Base-by-base conservation (phyloP, 2,329 filamentous ascomycete genomes). In the Sarocladium oryzae region DNA sequence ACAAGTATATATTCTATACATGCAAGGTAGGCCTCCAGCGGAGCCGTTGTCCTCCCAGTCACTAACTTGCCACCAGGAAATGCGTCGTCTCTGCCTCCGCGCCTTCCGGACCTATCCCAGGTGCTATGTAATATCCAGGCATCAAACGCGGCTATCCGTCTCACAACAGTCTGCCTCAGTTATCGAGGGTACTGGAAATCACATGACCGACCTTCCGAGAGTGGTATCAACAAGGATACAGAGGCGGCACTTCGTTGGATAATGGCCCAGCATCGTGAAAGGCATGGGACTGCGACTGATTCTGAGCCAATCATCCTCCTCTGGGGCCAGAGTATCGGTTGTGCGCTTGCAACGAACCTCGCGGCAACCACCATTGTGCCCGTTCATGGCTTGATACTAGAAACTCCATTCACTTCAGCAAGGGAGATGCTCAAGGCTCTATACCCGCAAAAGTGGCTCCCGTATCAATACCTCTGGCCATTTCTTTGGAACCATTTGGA, bases 121-220 rank as follows among this genome's bases (percentile, higher is more conserved):
- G 69, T 78, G 8, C 63, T 83, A 3, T 70, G 68, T 10, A 68
- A 69, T 52, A 62, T 79, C 40, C 67, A 66, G 60, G 67, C 72
- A 37, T 59, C 61, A 26, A 57, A 64, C n/a, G 54, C 62, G n/a
- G 58, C 65, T 33, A 56, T 63, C 24, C 57, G 61, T 54, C 75
- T 75, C 56, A 78, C 71, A 1, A 71, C 80, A 57, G 68, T 80
- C 8, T 79, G 78, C 53, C 63, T 82, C 28, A 81, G 78, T 56
- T 83, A 89, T 62, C 80, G 86, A 38, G 86, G 87, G 10, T 92
- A 85, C 63, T 92, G 88, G 88, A 89, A 76, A 10, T 91, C 86
- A 2, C 75, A 79, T 28, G 88, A 89, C 16, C 75, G 82, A 3
- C 80, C 87, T 7, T 85, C 82, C 2, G 86, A 91, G 61, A 69